These are phyloP conservation scores for Forsythia viridissima DNA, from an alignment of 257 asterid genomes.

Conservation along the genomic window DNA sequence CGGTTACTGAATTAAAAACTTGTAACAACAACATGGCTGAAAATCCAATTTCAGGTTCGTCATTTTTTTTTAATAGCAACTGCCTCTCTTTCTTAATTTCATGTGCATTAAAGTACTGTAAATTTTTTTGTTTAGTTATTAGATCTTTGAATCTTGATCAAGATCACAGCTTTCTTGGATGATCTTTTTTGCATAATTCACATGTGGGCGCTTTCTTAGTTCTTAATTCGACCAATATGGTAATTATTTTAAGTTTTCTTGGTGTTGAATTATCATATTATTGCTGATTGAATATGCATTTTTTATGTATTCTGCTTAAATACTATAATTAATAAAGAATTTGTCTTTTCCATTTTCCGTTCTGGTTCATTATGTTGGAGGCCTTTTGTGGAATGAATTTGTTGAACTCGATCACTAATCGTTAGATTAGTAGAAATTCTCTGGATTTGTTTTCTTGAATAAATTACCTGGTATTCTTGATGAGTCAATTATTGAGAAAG, in stretches of 20 bases:
- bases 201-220: slow-evolving; percentile 6
- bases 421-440: not conserved
- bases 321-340: not conserved
- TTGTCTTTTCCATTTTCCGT: not conserved
- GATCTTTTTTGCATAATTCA: slow-evolving; percentile 16
- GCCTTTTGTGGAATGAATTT: no score
- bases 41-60: slow-evolving; percentile 58
- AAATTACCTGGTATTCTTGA: not conserved
- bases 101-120: not conserved
- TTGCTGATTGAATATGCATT: not conserved
- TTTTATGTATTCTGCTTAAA: not conserved
- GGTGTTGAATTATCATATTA: not conserved
- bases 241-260: slow-evolving; percentile 3
- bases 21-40: slow-evolving; percentile 44
- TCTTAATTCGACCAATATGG: not conserved
- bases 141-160: slow-evolving; percentile 30
- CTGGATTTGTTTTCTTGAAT: not conserved
- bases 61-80: not conserved
- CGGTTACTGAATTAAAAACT: slow-evolving; percentile 11
- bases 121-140: not conserved
- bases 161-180: slow-evolving; percentile 36
- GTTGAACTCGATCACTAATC: not conserved
- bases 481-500: not conserved
- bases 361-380: not conserved
- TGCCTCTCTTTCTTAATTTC: not conserved